A percentile compares a stretch with the other conserved stretches of the same genome.
These are phyloP conservation scores for Simmondsia chinensis DNA, from an alignment of 148 eudicot species.

Conservation along the genomic window DNA sequence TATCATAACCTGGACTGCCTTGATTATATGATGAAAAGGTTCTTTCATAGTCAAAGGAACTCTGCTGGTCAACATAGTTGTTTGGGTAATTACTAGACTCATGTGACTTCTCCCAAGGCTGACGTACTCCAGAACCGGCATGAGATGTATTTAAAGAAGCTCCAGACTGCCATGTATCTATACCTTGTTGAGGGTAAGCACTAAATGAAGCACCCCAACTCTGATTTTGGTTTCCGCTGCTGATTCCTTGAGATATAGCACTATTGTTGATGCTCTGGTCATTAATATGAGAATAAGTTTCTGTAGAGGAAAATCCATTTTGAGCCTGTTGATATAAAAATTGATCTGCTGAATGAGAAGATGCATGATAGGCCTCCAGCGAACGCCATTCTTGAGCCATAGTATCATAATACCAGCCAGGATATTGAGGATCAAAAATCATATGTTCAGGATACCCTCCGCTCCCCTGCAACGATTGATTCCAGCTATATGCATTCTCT, in stretches of 20 bases:
- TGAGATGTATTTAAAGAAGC: constrained; percentile 15
- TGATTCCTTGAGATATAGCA: constrained; percentile 15
- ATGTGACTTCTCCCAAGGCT: constrained; percentile 16
- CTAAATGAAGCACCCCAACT: constrained; percentile 24
- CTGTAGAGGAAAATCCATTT: constrained; percentile 28
- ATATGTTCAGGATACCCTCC: constrained; percentile 66
- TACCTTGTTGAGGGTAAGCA: constrained; percentile 32
- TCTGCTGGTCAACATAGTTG: constrained; percentile 13
- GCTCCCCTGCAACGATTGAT: constrained; percentile 32
- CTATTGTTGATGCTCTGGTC: constrained; percentile 14
- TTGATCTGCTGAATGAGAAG: constrained; percentile 34
- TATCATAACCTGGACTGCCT: constrained; percentile 25
- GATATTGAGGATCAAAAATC: constrained; percentile 83
- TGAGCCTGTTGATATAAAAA: constrained; percentile 29
- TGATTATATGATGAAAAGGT: constrained; percentile 22
- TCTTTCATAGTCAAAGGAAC: constrained; percentile 6
- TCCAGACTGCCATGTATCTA: constrained; percentile 36
- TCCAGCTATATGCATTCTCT: constrained; percentile 42
- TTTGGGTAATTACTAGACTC: constrained; percentile 12
- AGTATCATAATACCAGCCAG: constrained; percentile 92
- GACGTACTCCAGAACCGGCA: constrained; percentile 16
- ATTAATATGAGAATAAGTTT: constrained; percentile 24
- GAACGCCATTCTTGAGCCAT: constrained; percentile 54
- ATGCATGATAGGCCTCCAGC: constrained; percentile 44
- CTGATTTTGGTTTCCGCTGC: constrained; percentile 19